phyloP scores from a whole-genome alignment of 2,329 filamentous ascomycete species.

The Microsporum canis region DNA sequence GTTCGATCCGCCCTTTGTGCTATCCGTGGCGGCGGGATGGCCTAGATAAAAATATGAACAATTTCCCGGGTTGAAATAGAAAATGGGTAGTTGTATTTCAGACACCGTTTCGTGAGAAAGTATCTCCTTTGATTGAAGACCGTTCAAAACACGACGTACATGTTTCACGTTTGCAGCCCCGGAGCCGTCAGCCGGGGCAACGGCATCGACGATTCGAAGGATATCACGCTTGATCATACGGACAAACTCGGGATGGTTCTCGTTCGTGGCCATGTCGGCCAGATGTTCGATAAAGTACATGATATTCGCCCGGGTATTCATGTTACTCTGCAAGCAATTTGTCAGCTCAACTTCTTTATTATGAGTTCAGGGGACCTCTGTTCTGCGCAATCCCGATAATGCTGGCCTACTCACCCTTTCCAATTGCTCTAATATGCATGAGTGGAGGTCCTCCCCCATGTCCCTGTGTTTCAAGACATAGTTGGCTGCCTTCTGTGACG shows the following conservation, averaged over 20 bases:
- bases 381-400: not conserved
- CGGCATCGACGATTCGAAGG: constrained; percentile 77
- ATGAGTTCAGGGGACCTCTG: not conserved
- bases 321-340: constrained; percentile 54
- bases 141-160: constrained; percentile 65
- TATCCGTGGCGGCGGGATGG: constrained; percentile 12
- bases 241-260: constrained; percentile 68
- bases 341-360: not conserved
- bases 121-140: constrained; percentile 58
- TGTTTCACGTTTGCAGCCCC: constrained; percentile 92
- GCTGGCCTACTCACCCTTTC: constrained; percentile 49
- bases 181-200: constrained; percentile 73
- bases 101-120: constrained; percentile 61
- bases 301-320: constrained; percentile 96
- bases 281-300: constrained; percentile 98
- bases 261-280: constrained; percentile 70
- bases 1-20: constrained; percentile 15
- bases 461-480: constrained; percentile 91
- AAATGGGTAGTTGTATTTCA: no score
- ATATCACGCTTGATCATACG: constrained; percentile 95
- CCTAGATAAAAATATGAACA: no score
- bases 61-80: no score
- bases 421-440: constrained; percentile 90
- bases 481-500: constrained; percentile 81
- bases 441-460: constrained; percentile 94